Evolutionary conservation across 768 basidiomycete species (phyloP).

Genomic region (Tylopilus vinaceipallidus): DNA sequence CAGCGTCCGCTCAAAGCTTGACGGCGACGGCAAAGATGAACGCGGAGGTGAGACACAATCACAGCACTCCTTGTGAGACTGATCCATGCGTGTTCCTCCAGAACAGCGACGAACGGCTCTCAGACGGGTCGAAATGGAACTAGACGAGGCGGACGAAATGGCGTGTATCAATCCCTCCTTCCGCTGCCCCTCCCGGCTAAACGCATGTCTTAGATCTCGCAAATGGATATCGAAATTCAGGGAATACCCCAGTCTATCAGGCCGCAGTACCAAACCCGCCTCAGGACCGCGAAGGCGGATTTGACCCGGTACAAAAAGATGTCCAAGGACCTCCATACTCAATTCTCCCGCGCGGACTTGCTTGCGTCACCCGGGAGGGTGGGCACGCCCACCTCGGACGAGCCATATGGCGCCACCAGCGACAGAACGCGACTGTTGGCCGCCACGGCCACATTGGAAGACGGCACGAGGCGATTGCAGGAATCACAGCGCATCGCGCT

Average conservation of each 20-base stretch:
- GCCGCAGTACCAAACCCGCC: constrained; percentile 70
- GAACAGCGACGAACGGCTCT: constrained; percentile 81
- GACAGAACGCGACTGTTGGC: constrained; percentile 80
- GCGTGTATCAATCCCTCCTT: constrained; percentile 44
- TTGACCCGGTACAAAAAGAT: constrained; percentile 79
- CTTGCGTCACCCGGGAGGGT: constrained; percentile 48
- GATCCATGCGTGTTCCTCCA: constrained; percentile 29
- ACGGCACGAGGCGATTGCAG: constrained; percentile 80
- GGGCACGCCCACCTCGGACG: constrained; percentile 57
- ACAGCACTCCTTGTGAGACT: neutral
- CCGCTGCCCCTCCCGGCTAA: neutral
- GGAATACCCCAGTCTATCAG: constrained; percentile 87
- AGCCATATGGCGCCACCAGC: constrained; percentile 68
- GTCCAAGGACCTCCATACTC: constrained; percentile 68
- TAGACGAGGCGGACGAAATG: constrained; percentile 99
- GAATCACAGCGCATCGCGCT: constrained; percentile 91
- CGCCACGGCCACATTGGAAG: constrained; percentile 76
- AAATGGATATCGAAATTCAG: constrained; percentile 99
- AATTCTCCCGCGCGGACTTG: constrained; percentile 75
- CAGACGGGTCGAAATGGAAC: constrained; percentile 86
- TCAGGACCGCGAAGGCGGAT: constrained; percentile 72
- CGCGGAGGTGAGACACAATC: constrained; percentile 57
- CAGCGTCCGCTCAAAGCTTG: constrained; percentile 75
- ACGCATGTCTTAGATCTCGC: constrained; percentile 66
- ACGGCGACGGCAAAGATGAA: constrained; percentile 62